phyloP scores from a whole-genome alignment of 176 grass and related monocot species.

The Eragrostis curvula region DNA sequence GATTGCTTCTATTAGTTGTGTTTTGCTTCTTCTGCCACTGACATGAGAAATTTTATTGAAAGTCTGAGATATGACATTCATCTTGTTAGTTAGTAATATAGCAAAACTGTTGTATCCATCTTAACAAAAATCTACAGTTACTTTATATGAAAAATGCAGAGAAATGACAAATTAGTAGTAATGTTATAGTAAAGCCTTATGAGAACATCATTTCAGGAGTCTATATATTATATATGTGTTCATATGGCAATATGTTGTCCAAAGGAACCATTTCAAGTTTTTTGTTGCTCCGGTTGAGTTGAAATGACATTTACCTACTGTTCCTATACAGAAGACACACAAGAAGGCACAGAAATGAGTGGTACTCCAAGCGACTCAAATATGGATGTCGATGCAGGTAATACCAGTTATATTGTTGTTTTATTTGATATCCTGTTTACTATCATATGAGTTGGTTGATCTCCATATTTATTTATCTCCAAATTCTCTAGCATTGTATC shows the following conservation, averaged over 20 bases:
- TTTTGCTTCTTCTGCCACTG: background rate
- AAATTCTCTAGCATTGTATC: background rate
- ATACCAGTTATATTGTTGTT: background rate
- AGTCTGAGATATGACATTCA: background rate
- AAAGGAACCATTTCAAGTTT: background rate
- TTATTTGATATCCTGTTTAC: background rate
- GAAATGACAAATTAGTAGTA: background rate
- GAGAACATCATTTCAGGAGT: background rate
- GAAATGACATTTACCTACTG: background rate
- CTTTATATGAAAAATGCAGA: background rate
- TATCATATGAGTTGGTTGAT: background rate
- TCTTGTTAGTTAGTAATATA: background rate
- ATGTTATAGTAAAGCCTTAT: background rate
- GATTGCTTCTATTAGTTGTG: background rate
- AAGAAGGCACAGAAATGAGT: background rate
- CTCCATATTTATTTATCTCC: background rate
- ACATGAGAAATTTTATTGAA: background rate
- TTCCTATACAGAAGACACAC: background rate
- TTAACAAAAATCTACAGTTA: background rate
- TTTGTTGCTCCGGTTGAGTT: background rate
- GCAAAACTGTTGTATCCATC: background rate
- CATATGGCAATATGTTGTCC: background rate
- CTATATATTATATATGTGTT: background rate
- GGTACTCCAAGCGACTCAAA: background rate
- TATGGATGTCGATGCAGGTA: background rate